Percentiles rank a stretch among this genome's conserved stretches.
Conservation (phyloP, 129 eudicot genomes). For the Arctium lappa region DNA sequence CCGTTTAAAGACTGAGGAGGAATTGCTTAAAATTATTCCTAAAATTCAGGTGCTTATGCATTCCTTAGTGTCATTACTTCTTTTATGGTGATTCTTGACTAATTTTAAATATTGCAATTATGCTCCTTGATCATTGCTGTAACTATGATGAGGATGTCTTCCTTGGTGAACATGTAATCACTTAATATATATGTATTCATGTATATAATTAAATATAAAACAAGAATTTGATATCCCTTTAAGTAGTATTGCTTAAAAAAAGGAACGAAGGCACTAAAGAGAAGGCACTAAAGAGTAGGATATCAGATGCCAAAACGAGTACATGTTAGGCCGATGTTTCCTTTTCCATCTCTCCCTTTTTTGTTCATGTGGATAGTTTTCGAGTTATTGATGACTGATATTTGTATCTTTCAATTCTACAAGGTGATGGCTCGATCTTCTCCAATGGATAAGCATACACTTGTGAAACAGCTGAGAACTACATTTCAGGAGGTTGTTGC, state of each 20-base stretch:
- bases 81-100: not conserved
- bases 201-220: not conserved
- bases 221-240: not conserved
- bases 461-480: constrained; percentile 75
- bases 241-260: not conserved
- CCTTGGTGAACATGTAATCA: not conserved
- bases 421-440: constrained; percentile 99
- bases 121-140: not conserved
- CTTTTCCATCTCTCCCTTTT: not conserved
- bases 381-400: not conserved
- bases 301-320: not conserved
- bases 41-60: constrained; percentile 65
- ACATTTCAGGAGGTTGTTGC: constrained; percentile 90
- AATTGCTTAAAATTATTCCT: constrained; percentile 72
- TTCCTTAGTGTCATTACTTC: not conserved
- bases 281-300: not conserved
- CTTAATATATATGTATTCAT: not conserved
- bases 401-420: not conserved
- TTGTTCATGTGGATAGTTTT: not conserved
- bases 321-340: not conserved
- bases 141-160: not conserved
- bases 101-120: not conserved
- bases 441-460: constrained; percentile 93
- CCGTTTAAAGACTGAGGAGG: constrained; percentile 64
- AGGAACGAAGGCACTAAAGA: no score